Base-by-base conservation (phyloP, 148 eudicot species). In the Silene latifolia region DNA sequence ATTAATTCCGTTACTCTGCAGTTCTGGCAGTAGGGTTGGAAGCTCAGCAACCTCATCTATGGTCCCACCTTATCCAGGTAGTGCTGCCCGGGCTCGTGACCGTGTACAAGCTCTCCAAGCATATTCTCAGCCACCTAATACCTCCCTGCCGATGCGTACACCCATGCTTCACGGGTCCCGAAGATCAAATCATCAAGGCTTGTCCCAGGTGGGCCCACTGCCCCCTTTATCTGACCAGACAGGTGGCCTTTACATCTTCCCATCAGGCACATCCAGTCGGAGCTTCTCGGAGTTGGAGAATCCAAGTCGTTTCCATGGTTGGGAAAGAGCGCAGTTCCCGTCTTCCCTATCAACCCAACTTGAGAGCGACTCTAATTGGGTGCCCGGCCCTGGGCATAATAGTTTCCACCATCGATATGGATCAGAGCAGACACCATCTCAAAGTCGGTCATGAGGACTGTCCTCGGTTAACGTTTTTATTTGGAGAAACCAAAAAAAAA, bases 71-170 rank as follows among this genome's bases (percentile, higher is more conserved):
- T 86, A 91, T 82, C 96, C 96, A 51, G 93, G 91, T 61, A 86
- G 93, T 72, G 93, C 85, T 72, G 91, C 93, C 74, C 88, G 98
- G 68, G 86, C 93, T 80, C 98, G 96, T 57, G 92, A 87, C 48
- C 90, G 92, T 48, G 84, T 84, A 27, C 91, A 89, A 68, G 92
- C 96, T 73, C 89, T 89, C 74, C 98, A 94, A 74, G 97, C 96
- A 77, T 90, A 94, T 74, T 91, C 83, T 79, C 97, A 91, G 74
- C 97, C 81, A 73, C 88, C 90, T 2, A 86, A 83, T 81, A 82
- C 64, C 54, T 82, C 89, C 61, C 85, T 85, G 42, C 80, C 87
- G 35, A 56, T 83, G 46, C 93, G 85, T 8, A 62, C 89, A 4
- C 86, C 92, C 0, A 44, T 81, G 27, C 64, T 83, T 13, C 63